A percentile compares a stretch with the other conserved stretches of the same genome.
Evolutionary conservation across 768 basidiomycete species (phyloP).

Genomic region (Mycena indigotica): DNA sequence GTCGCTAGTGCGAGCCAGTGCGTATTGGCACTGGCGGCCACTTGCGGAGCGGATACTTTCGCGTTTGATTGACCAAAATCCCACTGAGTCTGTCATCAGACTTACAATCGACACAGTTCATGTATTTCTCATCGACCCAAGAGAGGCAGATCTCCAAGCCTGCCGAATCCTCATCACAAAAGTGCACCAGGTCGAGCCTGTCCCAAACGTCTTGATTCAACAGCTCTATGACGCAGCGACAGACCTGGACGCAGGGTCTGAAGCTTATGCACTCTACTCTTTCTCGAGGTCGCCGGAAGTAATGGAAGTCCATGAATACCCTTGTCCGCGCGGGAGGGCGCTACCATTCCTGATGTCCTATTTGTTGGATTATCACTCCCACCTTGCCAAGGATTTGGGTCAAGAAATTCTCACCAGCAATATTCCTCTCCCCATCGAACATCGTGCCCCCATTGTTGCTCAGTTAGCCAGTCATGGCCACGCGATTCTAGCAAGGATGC

Average conservation of each 20-base stretch:
- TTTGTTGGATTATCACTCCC: constrained; percentile 43
- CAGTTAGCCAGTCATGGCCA: constrained; percentile 50
- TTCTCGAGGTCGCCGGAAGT: constrained; percentile 42
- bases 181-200: constrained; percentile 37
- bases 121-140: constrained; percentile 40
- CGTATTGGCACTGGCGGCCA: constrained; percentile 56
- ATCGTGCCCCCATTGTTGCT: constrained; percentile 54
- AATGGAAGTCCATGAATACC: constrained; percentile 41
- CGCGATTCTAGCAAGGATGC: constrained; percentile 45
- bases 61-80: constrained; percentile 25
- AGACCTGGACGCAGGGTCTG: constrained; percentile 28
- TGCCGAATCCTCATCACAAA: constrained; percentile 45
- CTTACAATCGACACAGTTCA: constrained; percentile 50
- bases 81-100: constrained; percentile 29
- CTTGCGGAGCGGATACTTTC: constrained; percentile 45
- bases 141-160: constrained; percentile 36
- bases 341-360: constrained; percentile 57
- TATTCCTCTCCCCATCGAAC: constrained; percentile 43
- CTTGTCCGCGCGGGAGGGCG: constrained; percentile 48
- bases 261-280: constrained; percentile 49
- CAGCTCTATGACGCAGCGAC: constrained; percentile 49
- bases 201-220: constrained; percentile 48
- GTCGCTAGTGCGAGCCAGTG: constrained; percentile 52
- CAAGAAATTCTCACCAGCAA: constrained; percentile 47
- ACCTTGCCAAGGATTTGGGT: constrained; percentile 53